Base-by-base conservation (phyloP, 2,329 filamentous ascomycete genomes). In the Diaporthe helianthi region DNA sequence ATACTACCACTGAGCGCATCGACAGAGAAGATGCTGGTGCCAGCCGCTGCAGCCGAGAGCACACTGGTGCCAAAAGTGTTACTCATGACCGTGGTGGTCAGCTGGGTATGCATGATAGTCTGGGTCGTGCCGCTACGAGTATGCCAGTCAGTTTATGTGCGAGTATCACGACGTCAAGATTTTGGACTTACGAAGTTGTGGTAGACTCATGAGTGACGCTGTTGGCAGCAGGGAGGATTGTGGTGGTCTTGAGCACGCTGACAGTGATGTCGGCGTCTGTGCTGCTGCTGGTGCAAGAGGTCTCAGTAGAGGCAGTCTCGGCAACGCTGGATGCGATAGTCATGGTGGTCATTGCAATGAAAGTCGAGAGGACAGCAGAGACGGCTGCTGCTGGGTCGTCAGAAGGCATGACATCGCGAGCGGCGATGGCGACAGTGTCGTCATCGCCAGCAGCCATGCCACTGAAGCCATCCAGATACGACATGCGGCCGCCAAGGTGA, bases 401-500 rank as follows among this genome's bases (percentile, higher is more conserved):
- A 31, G 65, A 38, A 24, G 19, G 52, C 52, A 67, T 31, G 31
- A 49, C 31, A 26, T 54, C 65, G 22, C 65, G 65, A 7, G 31
- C 65, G 17, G 26, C 52, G 29, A 58, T 31, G 15, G 7, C 7
- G 44, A 36, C 22, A 58, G 64, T 31, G 29, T 66, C 51, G 31
- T 41, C 41, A 26, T 67, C 52, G 19, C 58, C 53, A 17, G 49
- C 53, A 29, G 58, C 22, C 52, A 67, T 67, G 44, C 65, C 65
- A 22, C 46, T 68, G 55, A 68, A 64, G 33, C 66, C 54, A 13
- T 64, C 46, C 46, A 64, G 54, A 36, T 68, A 63, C 24, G 33
- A 68, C 53, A 51, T 54, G 29, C 67, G 33, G 55, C 49, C 54
- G 17, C 58, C 24, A 44, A 58, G 15, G 2, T 12, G 26, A 51